phyloP scores from a whole-genome alignment of 331 rosid genomes.

The Rhamnella rubrinervis region DNA sequence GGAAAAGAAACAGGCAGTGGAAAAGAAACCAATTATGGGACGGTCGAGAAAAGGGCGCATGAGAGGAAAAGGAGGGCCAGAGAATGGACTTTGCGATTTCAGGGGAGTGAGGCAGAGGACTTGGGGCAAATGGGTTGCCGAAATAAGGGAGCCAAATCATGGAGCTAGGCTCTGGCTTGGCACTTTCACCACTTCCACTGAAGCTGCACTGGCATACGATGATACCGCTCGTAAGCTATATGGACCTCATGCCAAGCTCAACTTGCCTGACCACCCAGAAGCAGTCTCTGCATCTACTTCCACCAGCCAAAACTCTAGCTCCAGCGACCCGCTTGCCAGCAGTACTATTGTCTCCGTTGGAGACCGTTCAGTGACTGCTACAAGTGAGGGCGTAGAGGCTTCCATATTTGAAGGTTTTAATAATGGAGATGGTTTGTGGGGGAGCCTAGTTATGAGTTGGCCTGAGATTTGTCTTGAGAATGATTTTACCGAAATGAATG shows the following conservation, averaged over 20 bases:
- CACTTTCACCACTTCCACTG: conserved; percentile 36
- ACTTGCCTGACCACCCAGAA: conserved; percentile 13
- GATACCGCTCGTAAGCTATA: conserved; percentile 29
- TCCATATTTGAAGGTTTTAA: conserved; percentile 4
- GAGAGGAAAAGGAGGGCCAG: conserved; percentile 46
- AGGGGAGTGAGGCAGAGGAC: conserved; percentile 42
- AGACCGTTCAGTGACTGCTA: not conserved
- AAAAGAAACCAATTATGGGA: not conserved
- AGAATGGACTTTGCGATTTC: conserved; percentile 28
- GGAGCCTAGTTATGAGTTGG: conserved; percentile 4
- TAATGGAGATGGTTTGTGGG: not conserved
- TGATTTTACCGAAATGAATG: conserved; percentile 4
- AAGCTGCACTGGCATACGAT: conserved; percentile 36
- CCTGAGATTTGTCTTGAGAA: conserved; percentile 5
- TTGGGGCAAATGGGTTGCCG: conserved; percentile 48
- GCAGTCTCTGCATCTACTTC: not conserved
- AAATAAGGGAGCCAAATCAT: conserved; percentile 34
- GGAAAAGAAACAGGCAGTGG: not conserved
- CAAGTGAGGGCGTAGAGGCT: not conserved
- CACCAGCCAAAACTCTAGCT: not conserved
- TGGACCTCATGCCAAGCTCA: conserved; percentile 31
- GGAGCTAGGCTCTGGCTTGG: conserved; percentile 43
- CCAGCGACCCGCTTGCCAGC: not conserved
- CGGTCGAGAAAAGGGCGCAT: conserved; percentile 36
- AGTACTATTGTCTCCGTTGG: not conserved